Evolutionary conservation across 768 basidiomycete genomes (phyloP), one percentile per base, ranked within the genome.

Genomic region (Hygrophorus pudorinus): DNA sequence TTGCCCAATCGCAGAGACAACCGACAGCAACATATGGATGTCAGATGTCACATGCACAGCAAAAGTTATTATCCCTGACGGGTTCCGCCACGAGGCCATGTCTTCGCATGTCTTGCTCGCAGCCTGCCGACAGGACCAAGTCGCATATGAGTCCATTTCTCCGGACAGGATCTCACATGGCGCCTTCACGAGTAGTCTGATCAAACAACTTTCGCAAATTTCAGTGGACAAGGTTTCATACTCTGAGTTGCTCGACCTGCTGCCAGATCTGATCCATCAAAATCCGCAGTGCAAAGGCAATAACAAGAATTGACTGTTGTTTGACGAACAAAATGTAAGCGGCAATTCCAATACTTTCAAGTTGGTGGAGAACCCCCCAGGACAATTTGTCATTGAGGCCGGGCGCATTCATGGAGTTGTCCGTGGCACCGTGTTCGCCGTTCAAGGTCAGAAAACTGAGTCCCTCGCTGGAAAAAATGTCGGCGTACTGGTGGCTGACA

Each of bases 241-340:
- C 20, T 39, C 38, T 16, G 38, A 39, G n/a, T 20, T 39, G 12
- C 2, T 21, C 38, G 38, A 39, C 20, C 38, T 14, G 3, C 5
- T 21, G 12, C 38, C 38, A 13, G 21, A n/a, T 14, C 38, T 16
- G 6, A 13, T 16, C 20, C 24, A 7, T 18, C 45, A 46, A 28
- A 21, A 41, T 31, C 45, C 45, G 10, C 45, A 46, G 30, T 46
- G 45, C 34, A 34, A 45, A 28, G 44, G 44, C 11, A 37, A 13
- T 11, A 21, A 45, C 44, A 45, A 45, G 24, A 28, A 38, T 37
- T 24, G 36, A 8, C 27, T 45, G 14, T 30, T 45, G 8, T 38
- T 45, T 37, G 11, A 24, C 27, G 29, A 9, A 28, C 27, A 27
- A 16, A 16, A 14, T 14, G 41, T 30, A 3, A 30, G 10, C 14